A percentile compares a stretch with the other conserved stretches of the same genome.
These are phyloP conservation scores for Auriscalpium vulgare DNA, from an alignment of 768 basidiomycete genomes.

Conservation along the genomic window DNA sequence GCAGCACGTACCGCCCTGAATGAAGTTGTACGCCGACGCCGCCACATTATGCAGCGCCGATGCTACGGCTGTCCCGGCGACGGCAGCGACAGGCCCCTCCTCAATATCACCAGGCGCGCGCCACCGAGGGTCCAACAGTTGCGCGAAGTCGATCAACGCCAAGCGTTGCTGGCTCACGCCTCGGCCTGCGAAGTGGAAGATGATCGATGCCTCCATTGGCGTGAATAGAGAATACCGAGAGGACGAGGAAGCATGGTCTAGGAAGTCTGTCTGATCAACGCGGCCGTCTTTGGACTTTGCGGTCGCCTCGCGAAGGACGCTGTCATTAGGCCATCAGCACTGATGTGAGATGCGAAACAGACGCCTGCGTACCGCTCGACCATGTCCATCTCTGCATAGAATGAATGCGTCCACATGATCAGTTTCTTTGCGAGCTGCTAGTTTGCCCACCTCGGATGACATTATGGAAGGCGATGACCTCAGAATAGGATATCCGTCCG, in stretches of 20 bases:
- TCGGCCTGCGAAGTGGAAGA: conserved; percentile 95
- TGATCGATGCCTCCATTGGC: conserved; percentile 96
- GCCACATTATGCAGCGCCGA: conserved; percentile 50
- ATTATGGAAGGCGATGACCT: conserved; percentile 96
- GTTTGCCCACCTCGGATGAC: conserved; percentile 67
- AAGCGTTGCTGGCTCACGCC: conserved; percentile 65
- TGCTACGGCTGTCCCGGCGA: conserved; percentile 18
- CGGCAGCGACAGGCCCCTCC: conserved; percentile 23
- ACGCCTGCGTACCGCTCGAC: conserved; percentile 60
- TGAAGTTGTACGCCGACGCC: conserved; percentile 80
- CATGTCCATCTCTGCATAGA: conserved; percentile 82
- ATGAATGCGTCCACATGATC: conserved; percentile 1
- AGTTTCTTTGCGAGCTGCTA: not conserved
- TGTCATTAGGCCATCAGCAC: conserved; percentile 20
- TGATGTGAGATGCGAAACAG: not conserved
- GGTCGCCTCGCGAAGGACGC: conserved; percentile 86
- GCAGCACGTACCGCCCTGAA: conserved; percentile 58
- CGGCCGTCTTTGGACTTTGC: conserved; percentile 89
- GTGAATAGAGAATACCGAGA: conserved; percentile 94
- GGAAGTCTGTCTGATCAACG: conserved; percentile 93
- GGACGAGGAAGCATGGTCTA: conserved; percentile 76
- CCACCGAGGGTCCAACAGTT: conserved; percentile 89
- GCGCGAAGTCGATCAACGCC: conserved; percentile 84
- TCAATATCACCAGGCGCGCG: conserved; percentile 53
- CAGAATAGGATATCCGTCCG: conserved; percentile 89